Evolutionary conservation across 164 flowering plant genomes (phyloP).

Genomic region (Akebia trifoliata): DNA sequence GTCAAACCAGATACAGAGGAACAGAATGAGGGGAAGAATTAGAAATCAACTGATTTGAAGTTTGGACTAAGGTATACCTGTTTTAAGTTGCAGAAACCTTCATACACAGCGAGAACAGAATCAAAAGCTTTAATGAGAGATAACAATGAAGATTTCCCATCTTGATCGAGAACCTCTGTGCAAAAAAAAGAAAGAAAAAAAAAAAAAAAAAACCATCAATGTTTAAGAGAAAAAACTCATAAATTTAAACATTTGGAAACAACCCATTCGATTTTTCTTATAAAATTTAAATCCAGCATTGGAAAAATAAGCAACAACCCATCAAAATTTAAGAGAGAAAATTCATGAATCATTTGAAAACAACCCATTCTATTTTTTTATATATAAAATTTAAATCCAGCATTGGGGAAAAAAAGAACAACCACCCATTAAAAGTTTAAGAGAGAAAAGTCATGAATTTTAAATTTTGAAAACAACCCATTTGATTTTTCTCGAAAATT

Average conservation of each 20-base stretch:
- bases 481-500: too few species aligned
- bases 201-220: background rate
- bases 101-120: constrained; percentile 81
- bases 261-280: too few species aligned
- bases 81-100: constrained; percentile 95
- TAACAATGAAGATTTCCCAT: constrained; percentile 57
- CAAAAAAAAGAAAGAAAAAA: background rate
- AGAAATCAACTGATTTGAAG: too few species aligned
- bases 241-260: background rate
- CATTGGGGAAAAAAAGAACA: constrained; percentile 5
- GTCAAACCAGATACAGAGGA: too few species aligned
- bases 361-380: too few species aligned
- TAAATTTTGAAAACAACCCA: too few species aligned
- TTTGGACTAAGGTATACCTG: too few species aligned
- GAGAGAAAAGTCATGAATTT: background rate
- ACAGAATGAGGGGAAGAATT: too few species aligned
- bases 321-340: background rate
- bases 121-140: constrained; percentile 81
- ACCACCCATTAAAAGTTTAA: background rate
- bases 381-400: background rate
- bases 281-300: background rate
- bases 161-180: constrained; percentile 29
- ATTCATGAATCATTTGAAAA: too few species aligned
- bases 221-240: background rate
- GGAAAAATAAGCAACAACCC: background rate